Base-by-base conservation (phyloP, 2,329 filamentous ascomycete genomes). In the Dissoconium aciculare region DNA sequence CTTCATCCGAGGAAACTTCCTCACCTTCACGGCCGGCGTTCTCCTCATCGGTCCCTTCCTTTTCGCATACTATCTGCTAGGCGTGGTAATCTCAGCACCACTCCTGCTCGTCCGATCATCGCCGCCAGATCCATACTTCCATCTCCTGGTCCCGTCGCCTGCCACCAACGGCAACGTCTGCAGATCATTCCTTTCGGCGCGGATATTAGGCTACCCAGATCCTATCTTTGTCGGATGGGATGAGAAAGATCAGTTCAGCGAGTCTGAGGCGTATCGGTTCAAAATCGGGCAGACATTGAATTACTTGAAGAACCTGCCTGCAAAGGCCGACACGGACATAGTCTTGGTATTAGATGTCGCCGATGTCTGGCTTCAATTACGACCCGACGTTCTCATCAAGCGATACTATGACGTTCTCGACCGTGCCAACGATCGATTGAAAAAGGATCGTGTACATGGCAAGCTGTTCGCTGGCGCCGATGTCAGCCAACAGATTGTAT, bases 281-380 rank as follows among this genome's bases (percentile, higher is more conserved):
- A 42, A 41, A 17, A 29, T 36, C 12, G 28, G 28, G 2, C 31
- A 37, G 12, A 38, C 39, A 13, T 16, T 40, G 23, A 36, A 31
- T n/a, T 38, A 43, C 17, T 19, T 43, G 5, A 28, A 36, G 10
- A 26, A 28, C 8, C 32, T 41, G 11, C 33, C 25, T 4, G 17
- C 28, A 12, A 26, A 33, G 12, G 27, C 33, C 13, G 36, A 41
- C 23, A 58, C 68, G 9, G 75, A 80, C 46, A 52, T 81, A 15
- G 63, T 77, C 5, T 53, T 78, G 34, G 59, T 78, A 27, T 61
- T 74, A 4, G 74, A 79, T 46, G 71, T 67, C 1, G 65, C 70
- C 47, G 71, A 78, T 35, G 60, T 71, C 1, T 71, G 72, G 55
- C 70, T 78, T 36, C 75, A 80, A 48, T 56, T 79, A 2, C 71